phyloP scores from a whole-genome alignment of 176 grass and related monocot species.

The Cenchrus fungigraminus region DNA sequence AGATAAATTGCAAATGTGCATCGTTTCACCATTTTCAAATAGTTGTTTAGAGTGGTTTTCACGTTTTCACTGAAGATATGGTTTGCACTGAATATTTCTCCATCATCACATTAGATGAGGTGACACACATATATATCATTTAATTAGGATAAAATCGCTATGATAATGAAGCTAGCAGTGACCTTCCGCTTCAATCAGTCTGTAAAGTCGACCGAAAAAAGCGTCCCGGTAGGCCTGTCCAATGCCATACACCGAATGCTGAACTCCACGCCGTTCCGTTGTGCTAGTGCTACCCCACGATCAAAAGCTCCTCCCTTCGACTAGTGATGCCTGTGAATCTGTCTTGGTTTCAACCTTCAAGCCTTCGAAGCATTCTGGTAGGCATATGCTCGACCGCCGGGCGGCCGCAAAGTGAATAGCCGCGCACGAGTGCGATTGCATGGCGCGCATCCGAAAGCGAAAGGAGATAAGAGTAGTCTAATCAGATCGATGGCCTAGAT shows the following conservation, averaged over 20 bases:
- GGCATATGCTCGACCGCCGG: no score
- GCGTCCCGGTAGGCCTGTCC: neutral
- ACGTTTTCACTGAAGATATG: no score
- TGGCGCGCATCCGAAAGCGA: neutral
- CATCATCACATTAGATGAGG: no score
- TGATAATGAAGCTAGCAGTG: no score
- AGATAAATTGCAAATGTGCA: no score
- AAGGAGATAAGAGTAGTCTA: neutral
- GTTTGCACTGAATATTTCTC: no score
- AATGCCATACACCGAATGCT: neutral
- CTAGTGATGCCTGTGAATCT: neutral
- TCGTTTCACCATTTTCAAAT: no score
- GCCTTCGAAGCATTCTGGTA: neutral
- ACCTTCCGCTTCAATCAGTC: neutral
- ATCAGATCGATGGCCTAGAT: neutral
- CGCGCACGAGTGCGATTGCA: neutral
- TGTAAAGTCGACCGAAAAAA: neutral
- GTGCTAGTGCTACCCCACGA: neutral
- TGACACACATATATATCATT: no score
- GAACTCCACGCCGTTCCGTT: neutral
- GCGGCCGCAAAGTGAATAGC: no score
- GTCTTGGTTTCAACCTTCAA: no score
- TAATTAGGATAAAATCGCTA: no score
- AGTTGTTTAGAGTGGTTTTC: no score
- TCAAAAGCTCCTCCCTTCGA: neutral